These are phyloP conservation scores for Penicillium sp. DNA, from an alignment of 2,329 filamentous ascomycete genomes.

Conservation along the genomic window DNA sequence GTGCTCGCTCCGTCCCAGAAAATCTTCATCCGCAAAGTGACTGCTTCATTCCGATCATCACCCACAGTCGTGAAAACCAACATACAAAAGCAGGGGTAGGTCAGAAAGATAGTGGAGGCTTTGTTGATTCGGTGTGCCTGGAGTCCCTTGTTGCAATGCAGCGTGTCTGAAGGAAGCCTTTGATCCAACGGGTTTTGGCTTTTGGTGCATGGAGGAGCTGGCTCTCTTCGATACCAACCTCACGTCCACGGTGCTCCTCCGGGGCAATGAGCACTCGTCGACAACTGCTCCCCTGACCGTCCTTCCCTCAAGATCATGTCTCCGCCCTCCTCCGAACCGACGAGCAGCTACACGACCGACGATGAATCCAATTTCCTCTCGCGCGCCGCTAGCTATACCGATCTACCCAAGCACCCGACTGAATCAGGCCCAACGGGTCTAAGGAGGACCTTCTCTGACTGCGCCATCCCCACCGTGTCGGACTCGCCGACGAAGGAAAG, in stretches of 20 bases:
- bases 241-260: conserved; percentile 15
- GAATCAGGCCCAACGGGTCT: conserved; percentile 34
- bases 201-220: conserved; percentile 39
- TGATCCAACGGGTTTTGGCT: conserved; percentile 13
- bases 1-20: conserved; percentile 3
- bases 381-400: conserved; percentile 55
- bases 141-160: conserved; percentile 16
- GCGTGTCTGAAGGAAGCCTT: conserved; percentile 12
- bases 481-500: conserved; percentile 36
- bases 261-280: conserved; percentile 28
- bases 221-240: conserved; percentile 33
- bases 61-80: too few species aligned
- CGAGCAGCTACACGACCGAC: conserved; percentile 20
- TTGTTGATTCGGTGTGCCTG: conserved; percentile 3
- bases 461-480: conserved; percentile 40
- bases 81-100: too few species aligned
- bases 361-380: conserved; percentile 35
- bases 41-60: too few species aligned
- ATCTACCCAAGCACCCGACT: conserved; percentile 42
- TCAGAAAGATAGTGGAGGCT: background rate
- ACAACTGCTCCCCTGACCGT: conserved; percentile 20
- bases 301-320: conserved; percentile 31
- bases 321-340: conserved; percentile 21
- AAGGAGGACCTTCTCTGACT: conserved; percentile 48
- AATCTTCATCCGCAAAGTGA: conserved; percentile 3